Conservation (phyloP, 345 rosid species). For the Pugionium cornutum region DNA sequence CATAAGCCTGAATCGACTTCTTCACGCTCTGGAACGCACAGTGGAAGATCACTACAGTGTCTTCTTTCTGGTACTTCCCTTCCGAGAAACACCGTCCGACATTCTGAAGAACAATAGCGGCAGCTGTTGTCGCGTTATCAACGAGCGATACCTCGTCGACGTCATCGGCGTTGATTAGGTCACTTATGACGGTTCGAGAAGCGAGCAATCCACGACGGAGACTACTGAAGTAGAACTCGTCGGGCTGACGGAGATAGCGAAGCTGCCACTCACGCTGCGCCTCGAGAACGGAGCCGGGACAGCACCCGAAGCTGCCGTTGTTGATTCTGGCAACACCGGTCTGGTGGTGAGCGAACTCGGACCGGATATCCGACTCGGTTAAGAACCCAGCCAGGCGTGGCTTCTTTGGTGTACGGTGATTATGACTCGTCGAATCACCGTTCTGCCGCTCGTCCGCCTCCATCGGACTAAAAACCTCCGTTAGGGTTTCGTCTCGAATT, state of each 20-base stretch:
- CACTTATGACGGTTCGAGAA: slow-evolving; percentile 57
- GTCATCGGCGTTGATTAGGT: slow-evolving; percentile 65
- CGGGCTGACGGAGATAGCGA: slow-evolving; percentile 68
- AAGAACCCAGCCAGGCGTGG: slow-evolving; percentile 42
- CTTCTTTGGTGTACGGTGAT: slow-evolving; percentile 47
- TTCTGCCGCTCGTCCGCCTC: slow-evolving; percentile 46
- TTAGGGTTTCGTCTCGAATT: slow-evolving; percentile 36
- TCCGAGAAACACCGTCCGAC: slow-evolving; percentile 60
- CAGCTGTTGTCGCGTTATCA: slow-evolving; percentile 80
- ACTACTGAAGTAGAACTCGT: slow-evolving; percentile 67
- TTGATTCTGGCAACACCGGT: slow-evolving; percentile 60
- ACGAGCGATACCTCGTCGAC: slow-evolving; percentile 74
- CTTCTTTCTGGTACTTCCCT: slow-evolving; percentile 52
- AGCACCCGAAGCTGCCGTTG: slow-evolving; percentile 86
- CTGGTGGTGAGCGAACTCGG: slow-evolving; percentile 77
- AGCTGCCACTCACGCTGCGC: slow-evolving; percentile 64
- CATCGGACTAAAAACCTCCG: slow-evolving; percentile 36
- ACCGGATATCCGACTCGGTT: slow-evolving; percentile 50
- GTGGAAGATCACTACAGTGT: slow-evolving; percentile 63
- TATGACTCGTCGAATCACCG: slow-evolving; percentile 47
- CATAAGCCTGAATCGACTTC: slow-evolving; percentile 72
- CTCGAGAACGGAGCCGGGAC: slow-evolving; percentile 63
- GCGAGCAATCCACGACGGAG: slow-evolving; percentile 60
- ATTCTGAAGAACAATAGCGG: slow-evolving; percentile 76
- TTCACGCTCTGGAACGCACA: slow-evolving; percentile 63